Evolutionary conservation across 495 filamentous ascomycete genomes (phyloP).

Genomic region (Entonaema liquescens): DNA sequence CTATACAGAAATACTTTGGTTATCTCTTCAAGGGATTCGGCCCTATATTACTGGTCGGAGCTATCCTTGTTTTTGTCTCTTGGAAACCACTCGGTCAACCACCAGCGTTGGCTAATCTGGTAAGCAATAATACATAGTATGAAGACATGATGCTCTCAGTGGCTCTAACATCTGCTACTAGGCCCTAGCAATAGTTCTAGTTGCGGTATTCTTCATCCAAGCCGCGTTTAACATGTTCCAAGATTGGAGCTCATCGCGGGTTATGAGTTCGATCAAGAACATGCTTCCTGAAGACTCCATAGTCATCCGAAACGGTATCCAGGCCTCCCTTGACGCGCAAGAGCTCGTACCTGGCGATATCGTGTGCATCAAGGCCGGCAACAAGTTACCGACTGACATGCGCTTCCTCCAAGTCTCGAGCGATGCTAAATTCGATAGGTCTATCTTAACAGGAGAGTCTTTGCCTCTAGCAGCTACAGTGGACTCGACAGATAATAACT

Average conservation of each 20-base stretch:
- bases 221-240: slow-evolving; percentile 74
- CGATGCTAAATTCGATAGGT: slow-evolving; percentile 76
- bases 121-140: slow-evolving; percentile 4
- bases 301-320: slow-evolving; percentile 65
- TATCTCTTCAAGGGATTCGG: slow-evolving; percentile 81
- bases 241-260: slow-evolving; percentile 68
- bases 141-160: background rate
- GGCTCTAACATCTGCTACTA: slow-evolving; percentile 5
- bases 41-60: slow-evolving; percentile 67
- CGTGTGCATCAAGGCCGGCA: slow-evolving; percentile 68
- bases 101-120: slow-evolving; percentile 68
- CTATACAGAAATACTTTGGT: slow-evolving; percentile 63
- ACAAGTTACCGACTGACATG: slow-evolving; percentile 74
- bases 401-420: slow-evolving; percentile 69
- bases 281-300: slow-evolving; percentile 75
- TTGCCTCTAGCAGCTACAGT: slow-evolving; percentile 67
- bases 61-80: slow-evolving; percentile 70
- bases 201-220: slow-evolving; percentile 72
- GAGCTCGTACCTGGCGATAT: slow-evolving; percentile 76
- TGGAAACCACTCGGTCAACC: slow-evolving; percentile 77
- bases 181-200: slow-evolving; percentile 70
- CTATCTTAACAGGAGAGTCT: slow-evolving; percentile 73
- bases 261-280: slow-evolving; percentile 70
- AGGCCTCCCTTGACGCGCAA: slow-evolving; percentile 56
- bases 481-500: slow-evolving; percentile 72